Evolutionary conservation across 768 basidiomycete genomes (phyloP), one percentile per base, ranked within the genome.

Genomic region (Russula ochroleuca): DNA sequence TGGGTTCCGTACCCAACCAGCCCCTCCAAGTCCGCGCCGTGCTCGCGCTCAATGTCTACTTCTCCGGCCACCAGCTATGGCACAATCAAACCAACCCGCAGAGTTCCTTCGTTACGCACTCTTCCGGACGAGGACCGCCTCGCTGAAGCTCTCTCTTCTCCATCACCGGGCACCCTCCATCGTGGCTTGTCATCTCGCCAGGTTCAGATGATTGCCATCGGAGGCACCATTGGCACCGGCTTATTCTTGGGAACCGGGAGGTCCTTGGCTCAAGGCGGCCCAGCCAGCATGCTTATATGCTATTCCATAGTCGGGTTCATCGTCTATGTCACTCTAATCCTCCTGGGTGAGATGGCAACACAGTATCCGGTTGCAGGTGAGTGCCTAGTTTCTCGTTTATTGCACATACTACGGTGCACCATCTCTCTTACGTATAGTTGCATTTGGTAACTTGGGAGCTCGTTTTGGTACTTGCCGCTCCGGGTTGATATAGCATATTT

Each of bases 151-250:
- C 61, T 62, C 74, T 94, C 51, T 94, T 97, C 72, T 96, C 94
- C 69, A 73, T 94, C 62, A n/a, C n/a, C n/a, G 25, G 64, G 69
- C 31, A 67, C 78, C 17, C 81, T 92, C 13, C 84, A 82, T 33
- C 83, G 90, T 37, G 85, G 82, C 0, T 78, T 93, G 17, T 88
- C 88, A 48, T 85, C 87, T 1, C 76, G 90, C 43, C 90, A 93
- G 73, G 88, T 93, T 1, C 88, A 90, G 72, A 93, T 93, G 90
- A 92, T 93, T 59, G 91, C 91, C 17, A 85, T 93, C 49, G 90
- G 82, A 47, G 90, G 91, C 5, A 85, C 84, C 15, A 85, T 85
- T 62, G 84, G 82, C 13, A 80, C 79, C 0, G 81, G 82, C 13
- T 74, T 83, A 43, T 84, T 83, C 69, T 75, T 84, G 61, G 83